Conservation (phyloP, 179 eudicot genomes). For the Pouteria campechiana region DNA sequence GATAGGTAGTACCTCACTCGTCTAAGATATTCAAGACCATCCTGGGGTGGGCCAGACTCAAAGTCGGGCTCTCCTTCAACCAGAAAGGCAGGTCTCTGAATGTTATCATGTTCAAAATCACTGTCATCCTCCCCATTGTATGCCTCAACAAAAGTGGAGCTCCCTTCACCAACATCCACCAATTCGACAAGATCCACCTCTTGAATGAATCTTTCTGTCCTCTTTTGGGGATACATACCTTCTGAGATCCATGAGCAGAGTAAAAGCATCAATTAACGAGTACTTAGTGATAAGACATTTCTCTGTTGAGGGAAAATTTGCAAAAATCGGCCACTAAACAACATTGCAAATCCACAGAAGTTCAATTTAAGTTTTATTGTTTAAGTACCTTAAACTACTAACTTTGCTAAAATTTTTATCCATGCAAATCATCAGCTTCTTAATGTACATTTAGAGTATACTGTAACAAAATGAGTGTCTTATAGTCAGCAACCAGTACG, state of each 20-base stretch:
- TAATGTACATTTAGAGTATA: no score
- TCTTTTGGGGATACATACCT: no score
- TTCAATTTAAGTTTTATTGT: not conserved
- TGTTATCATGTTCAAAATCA: conserved; percentile 56
- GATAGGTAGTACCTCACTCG: conserved; percentile 67
- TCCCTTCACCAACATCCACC: conserved; percentile 13
- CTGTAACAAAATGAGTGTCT: no score
- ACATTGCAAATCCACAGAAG: no score
- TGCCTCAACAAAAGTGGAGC: conserved; percentile 9
- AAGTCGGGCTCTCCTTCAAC: conserved; percentile 91
- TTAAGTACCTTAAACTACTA: not conserved
- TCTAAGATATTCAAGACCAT: conserved; percentile 91
- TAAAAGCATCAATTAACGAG: conserved; percentile 43
- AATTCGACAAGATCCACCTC: conserved; percentile 12
- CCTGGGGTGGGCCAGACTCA: conserved; percentile 91
- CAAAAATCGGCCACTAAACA: conserved; percentile 1
- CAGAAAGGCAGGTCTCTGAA: conserved; percentile 69
- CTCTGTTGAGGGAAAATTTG: conserved; percentile 4
- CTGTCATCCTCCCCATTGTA: conserved; percentile 52
- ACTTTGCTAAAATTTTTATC: not conserved
- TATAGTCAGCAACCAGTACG: not conserved
- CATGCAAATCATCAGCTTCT: not conserved
- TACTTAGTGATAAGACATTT: not conserved
- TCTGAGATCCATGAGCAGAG: conserved; percentile 12
- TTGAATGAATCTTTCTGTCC: conserved; percentile 7